Conservation (phyloP, 371 early-diverging fungal genomes). For the Mortierella sp. region DNA sequence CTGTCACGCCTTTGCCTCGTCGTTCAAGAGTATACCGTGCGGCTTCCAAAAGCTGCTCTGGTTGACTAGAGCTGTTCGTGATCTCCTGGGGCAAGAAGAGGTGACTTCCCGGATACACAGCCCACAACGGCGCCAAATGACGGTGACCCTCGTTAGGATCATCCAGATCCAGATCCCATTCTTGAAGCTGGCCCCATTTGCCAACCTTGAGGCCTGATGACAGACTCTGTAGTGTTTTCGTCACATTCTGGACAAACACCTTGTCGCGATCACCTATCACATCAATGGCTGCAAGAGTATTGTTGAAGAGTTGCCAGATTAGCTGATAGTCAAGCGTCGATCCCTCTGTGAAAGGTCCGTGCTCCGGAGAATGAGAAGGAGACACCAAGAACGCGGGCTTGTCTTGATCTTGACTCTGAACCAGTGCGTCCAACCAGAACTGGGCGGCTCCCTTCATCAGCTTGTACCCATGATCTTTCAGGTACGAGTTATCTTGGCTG, state of each 20-base stretch:
- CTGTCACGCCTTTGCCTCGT: constrained; percentile 14
- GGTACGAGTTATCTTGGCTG: constrained; percentile 35
- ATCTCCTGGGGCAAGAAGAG: constrained; percentile 11
- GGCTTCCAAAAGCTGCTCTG: constrained; percentile 24
- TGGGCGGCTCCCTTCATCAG: constrained; percentile 47
- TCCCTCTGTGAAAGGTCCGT: constrained; percentile 39
- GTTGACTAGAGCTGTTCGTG: background rate
- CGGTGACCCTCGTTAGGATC: constrained; percentile 30
- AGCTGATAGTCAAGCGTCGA: constrained; percentile 46
- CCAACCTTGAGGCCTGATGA: constrained; percentile 34
- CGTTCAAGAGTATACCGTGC: constrained; percentile 10
- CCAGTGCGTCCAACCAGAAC: constrained; percentile 49
- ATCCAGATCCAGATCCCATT: constrained; percentile 42
- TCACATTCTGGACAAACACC: constrained; percentile 43
- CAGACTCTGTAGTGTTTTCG: constrained; percentile 10
- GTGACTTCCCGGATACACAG: constrained; percentile 38
- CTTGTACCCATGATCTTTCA: constrained; percentile 46
- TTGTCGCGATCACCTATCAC: constrained; percentile 45
- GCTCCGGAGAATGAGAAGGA: constrained; percentile 45
- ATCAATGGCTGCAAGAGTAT: constrained; percentile 29
- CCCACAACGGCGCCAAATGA: constrained; percentile 40
- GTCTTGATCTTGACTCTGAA: background rate
- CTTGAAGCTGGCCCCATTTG: constrained; percentile 36
- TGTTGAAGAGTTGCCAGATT: constrained; percentile 42
- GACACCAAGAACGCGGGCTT: constrained; percentile 21